Conservation (phyloP, 2,329 filamentous ascomycete genomes). For the Colletotrichum simmondsii region DNA sequence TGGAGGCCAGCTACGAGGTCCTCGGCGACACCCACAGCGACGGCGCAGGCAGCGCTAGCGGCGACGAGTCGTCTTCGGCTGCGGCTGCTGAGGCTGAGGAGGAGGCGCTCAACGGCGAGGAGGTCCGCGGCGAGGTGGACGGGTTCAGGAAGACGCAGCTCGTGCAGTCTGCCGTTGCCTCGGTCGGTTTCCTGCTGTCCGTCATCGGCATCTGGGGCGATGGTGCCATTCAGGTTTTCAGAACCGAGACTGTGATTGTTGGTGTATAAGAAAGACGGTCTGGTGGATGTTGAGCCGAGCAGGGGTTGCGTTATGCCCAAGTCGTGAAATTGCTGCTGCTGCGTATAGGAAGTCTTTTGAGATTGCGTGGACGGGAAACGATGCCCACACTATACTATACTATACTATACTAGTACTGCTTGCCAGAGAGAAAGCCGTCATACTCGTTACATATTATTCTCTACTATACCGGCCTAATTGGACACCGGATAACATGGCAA, state of each 20-base stretch:
- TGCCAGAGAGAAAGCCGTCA: slow-evolving; percentile 15
- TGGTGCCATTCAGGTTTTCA: slow-evolving; percentile 50
- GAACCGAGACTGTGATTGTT: slow-evolving; percentile 35
- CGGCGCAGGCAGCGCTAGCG: slow-evolving; percentile 52
- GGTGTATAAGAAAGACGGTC: slow-evolving; percentile 24
- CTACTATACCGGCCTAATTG: slow-evolving; percentile 1
- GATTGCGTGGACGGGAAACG: slow-evolving; percentile 22
- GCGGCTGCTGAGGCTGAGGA: slow-evolving; percentile 51
- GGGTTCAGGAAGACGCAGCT: slow-evolving; percentile 64
- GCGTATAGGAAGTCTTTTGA: slow-evolving; percentile 22
- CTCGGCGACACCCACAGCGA: slow-evolving; percentile 66
- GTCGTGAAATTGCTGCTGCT: neutral
- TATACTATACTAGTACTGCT: neutral
- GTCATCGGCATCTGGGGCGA: slow-evolving; percentile 76
- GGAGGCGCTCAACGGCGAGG: slow-evolving; percentile 68
- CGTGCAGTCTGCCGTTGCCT: slow-evolving; percentile 63
- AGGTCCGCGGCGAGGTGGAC: slow-evolving; percentile 68
- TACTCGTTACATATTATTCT: slow-evolving; percentile 29
- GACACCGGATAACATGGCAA: slow-evolving; percentile 18
- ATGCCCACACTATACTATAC: slow-evolving; percentile 2
- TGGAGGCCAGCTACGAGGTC: slow-evolving; percentile 80
- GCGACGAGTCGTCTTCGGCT: slow-evolving; percentile 54
- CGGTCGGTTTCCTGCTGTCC: slow-evolving; percentile 69
- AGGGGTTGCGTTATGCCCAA: neutral
- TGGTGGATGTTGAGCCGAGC: neutral